Base-by-base conservation (phyloP, 2,329 filamentous ascomycete species). In the Zasmidium citrigriseum region DNA sequence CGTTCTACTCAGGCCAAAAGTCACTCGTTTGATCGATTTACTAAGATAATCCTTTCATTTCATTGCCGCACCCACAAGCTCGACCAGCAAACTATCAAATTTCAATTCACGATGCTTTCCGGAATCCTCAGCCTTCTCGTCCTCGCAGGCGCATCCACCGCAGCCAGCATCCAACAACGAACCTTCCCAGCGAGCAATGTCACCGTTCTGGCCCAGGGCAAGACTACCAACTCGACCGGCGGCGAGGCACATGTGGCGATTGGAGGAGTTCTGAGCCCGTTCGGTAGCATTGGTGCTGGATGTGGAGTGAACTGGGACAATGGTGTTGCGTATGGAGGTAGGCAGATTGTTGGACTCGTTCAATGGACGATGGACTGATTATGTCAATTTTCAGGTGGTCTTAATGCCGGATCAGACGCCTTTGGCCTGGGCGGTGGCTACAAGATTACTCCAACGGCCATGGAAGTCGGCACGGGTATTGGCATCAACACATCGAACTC, bases 391-490 rank as follows among this genome's bases (percentile, higher is more conserved):
- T 21, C 1, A 64, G 63, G 63, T 41, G 63, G 63, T 5, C 21
- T 65, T 1, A 46, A 58, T n/a, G 61, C 57, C 27, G 63, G 63
- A 20, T 61, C 61, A 21, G 21, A 52, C 4, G 57, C 49, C 44
- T 64, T 64, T 44, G 63, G 63, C 9, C 57, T 65, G n/a, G 63
- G 63, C 14, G 61, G 63, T 11, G 63, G 63, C 0, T 65, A 56
- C 47, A 61, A 21, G 7, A 63, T 65, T 27, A 58, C 55, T 16
- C 59, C 57, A 3, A 47, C 53, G 2, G 57, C 50, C 9, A 53
- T 65, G 57, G 48, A 54, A 16, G 47, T 65, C 24, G 61, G 59
- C 2, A 49, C 51, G 12, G 63, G 61, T 2, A 64, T 65, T 23
- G 63, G 63, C 7, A 57, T 64, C 22, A 59, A 57, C n/a, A n/a